Conservation (phyloP, 2,329 filamentous ascomycete species). For the Ophiognomonia clavigignenti-juglandacearum region DNA sequence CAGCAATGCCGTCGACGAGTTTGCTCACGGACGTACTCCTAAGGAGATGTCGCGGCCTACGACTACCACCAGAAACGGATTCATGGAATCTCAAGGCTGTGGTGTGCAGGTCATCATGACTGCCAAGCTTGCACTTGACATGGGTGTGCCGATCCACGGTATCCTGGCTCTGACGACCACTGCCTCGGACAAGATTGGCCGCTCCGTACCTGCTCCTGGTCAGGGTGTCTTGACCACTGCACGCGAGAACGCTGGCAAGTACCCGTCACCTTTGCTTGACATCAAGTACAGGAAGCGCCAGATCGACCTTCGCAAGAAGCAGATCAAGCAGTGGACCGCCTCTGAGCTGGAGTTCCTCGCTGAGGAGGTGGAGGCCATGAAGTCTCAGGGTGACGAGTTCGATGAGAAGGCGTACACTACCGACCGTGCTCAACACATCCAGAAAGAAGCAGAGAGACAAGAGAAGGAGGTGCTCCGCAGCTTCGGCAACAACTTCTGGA, state of each 20-base stretch:
- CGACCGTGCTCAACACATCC: constrained; percentile 80
- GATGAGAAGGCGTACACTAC: constrained; percentile 80
- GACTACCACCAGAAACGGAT: constrained; percentile 93
- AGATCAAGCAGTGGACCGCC: constrained; percentile 96
- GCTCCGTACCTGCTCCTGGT: constrained; percentile 91
- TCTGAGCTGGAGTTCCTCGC: constrained; percentile 89
- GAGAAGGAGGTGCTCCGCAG: constrained; percentile 90
- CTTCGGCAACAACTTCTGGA: constrained; percentile 99
- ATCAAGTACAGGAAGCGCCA: constrained; percentile 97
- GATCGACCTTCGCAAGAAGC: constrained; percentile 86
- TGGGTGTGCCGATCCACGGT: constrained; percentile 98
- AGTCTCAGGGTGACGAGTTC: constrained; percentile 69
- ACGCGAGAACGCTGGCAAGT: constrained; percentile 84
- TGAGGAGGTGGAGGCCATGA: constrained; percentile 89
- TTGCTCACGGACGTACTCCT: constrained; percentile 90
- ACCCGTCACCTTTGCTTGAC: constrained; percentile 91
- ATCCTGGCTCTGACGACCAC: constrained; percentile 90
- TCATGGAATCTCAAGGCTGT: constrained; percentile 99
- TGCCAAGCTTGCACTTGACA: constrained; percentile 89
- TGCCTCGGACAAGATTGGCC: constrained; percentile 97
- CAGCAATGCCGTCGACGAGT: constrained; percentile 95
- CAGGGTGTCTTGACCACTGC: constrained; percentile 96
- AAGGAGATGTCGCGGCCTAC: constrained; percentile 97
- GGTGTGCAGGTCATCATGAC: constrained; percentile 99
- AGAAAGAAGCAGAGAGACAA: constrained; percentile 81